Conservation (phyloP, 2,329 filamentous ascomycete species). For the Nakataea oryzae region DNA sequence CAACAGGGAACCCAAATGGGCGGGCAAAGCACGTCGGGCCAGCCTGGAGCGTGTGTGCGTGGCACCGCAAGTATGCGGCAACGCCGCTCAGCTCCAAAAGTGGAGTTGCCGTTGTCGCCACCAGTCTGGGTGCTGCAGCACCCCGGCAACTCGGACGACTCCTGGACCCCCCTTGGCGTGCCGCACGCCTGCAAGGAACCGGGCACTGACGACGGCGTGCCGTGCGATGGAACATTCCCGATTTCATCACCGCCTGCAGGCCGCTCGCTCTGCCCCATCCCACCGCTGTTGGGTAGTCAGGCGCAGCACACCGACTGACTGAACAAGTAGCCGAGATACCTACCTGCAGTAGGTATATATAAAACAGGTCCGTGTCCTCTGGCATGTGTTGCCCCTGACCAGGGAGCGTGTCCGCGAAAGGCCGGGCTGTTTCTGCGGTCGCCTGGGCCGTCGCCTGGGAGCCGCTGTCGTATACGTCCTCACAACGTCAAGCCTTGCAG, state of each 20-base stretch:
- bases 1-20: neutral
- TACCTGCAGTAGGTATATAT: too few relatives aligned
- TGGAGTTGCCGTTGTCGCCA: neutral
- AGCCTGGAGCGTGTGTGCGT: too few relatives aligned
- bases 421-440: too few relatives aligned
- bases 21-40: neutral
- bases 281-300: neutral
- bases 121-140: neutral
- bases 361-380: neutral
- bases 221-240: neutral
- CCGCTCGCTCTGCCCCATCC: neutral
- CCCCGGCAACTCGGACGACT: neutral
- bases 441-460: neutral
- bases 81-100: neutral
- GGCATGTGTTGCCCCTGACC: neutral
- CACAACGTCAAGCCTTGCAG: too few relatives aligned
- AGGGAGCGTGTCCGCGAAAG: neutral
- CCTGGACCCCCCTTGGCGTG: constrained; percentile 3
- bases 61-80: neutral
- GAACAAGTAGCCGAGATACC: too few relatives aligned
- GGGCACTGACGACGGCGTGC: neutral
- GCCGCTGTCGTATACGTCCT: too few relatives aligned
- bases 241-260: neutral
- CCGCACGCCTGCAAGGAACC: constrained; percentile 14
- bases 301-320: neutral